A percentile compares a stretch with the other conserved stretches of the same genome.
Evolutionary conservation across 495 filamentous ascomycete species (phyloP).

Genomic region (Parathielavia hyrcaniae): DNA sequence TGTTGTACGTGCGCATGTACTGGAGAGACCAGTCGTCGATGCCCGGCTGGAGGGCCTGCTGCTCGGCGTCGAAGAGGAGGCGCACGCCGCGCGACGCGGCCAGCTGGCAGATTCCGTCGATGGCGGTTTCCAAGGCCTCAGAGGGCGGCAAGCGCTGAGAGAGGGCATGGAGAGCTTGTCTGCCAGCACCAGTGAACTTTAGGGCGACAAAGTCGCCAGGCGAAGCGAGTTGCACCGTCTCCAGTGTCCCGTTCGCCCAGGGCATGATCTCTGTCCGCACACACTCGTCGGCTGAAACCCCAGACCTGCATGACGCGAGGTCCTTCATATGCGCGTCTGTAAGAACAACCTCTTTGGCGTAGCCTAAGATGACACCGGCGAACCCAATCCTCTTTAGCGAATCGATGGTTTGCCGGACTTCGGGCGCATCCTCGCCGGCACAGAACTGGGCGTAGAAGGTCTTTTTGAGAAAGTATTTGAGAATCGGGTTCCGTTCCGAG

Average conservation of each 20-base stretch:
- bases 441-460: conserved; percentile 87
- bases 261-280: conserved; percentile 57
- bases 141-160: conserved; percentile 53
- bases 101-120: conserved; percentile 68
- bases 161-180: conserved; percentile 61
- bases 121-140: conserved; percentile 58
- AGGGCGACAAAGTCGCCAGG: conserved; percentile 80
- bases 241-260: conserved; percentile 69
- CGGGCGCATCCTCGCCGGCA: conserved; percentile 58
- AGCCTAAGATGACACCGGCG: conserved; percentile 69
- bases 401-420: conserved; percentile 55
- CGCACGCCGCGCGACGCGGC: conserved; percentile 63
- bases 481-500: conserved; percentile 52
- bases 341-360: conserved; percentile 66
- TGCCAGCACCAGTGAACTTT: conserved; percentile 90
- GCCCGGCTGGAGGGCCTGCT: conserved; percentile 69
- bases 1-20: conserved; percentile 74
- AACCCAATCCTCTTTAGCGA: conserved; percentile 61
- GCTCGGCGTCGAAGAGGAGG: conserved; percentile 87
- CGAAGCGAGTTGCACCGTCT: conserved; percentile 67
- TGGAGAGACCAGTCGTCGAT: conserved; percentile 79
- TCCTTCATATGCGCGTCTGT: conserved; percentile 45
- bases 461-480: conserved; percentile 56
- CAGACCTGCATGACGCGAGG: conserved; percentile 30
- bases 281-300: conserved; percentile 37